Percentiles rank a stretch among this genome's conserved stretches.
Evolutionary conservation across 331 rosid species (phyloP).

Genomic region (Arachis monticola): DNA sequence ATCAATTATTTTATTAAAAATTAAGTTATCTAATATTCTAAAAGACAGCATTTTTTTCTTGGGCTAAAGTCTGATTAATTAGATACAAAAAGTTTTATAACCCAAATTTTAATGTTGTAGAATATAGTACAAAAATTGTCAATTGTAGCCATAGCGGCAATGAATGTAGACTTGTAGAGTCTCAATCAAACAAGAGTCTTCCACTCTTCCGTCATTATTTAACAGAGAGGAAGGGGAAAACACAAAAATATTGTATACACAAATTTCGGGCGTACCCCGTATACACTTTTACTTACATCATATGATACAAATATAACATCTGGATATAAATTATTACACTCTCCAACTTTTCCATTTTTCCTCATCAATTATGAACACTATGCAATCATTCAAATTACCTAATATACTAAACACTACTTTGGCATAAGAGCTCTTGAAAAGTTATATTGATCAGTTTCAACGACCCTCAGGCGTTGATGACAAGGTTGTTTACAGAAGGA

Average conservation of each 20-base stretch:
- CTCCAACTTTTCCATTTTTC: conserved; percentile 33
- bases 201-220: not conserved
- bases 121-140: not conserved
- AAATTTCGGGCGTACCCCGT: conserved; percentile 25
- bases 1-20: too few species aligned
- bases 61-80: too few species aligned
- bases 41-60: too few species aligned
- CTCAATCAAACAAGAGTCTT: not conserved
- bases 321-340: conserved; percentile 28
- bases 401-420: conserved; percentile 29
- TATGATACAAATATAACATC: conserved; percentile 41
- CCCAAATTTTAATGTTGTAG: not conserved
- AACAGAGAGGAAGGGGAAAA: not conserved
- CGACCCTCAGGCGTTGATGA: conserved; percentile 36
- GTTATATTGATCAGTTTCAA: too few species aligned
- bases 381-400: conserved; percentile 38
- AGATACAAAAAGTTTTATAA: too few species aligned
- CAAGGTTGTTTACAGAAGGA: conserved; percentile 40
- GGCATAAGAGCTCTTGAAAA: not conserved
- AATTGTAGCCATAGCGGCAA: not conserved
- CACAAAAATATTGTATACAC: conserved; percentile 34
- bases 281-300: conserved; percentile 38
- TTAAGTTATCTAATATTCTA: too few species aligned
- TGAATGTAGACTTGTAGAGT: not conserved
- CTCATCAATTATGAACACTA: conserved; percentile 28